Evolutionary conservation across 345 rosid genomes (phyloP), one percentile per base, ranked within the genome.

Genomic region (Alliaria petiolata): DNA sequence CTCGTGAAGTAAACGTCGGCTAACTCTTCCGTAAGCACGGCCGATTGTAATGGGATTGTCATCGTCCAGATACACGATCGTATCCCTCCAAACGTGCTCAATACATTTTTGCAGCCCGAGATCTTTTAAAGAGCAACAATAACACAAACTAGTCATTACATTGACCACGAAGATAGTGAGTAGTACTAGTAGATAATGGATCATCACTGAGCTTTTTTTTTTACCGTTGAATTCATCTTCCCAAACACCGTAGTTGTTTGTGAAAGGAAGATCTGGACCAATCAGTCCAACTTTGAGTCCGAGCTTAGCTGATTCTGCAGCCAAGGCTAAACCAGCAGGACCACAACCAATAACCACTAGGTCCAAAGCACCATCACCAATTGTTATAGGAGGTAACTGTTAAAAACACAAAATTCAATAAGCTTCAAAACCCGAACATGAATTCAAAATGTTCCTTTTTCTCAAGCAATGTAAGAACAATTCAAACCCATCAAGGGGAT

Each of bases 251-350:
- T 91, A 91, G 58, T 95, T 95, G 82, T 91, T 95, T 14, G 97
- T 95, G 26, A 95, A 91, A 68, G 99, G 99, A 78, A 95, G 97
- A 84, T 95, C 97, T 1, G 97, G 96, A 31, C 99, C 97, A 54
- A 95, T 89, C 0, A 95, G 89, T 61, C 97, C 97, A 54, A 95
- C 97, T 11, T 65, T 85, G 6, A 95, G 79, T 14, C 97, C 99
- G 58, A 91, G 67, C 78, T 85, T 89, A 30, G 99, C 90, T 6
- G 97, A 89, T 78, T 95, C 99, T 28, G 96, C 90, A 74, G 99
- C 97, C 59, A 95, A 81, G 70, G 97, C 93, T 63, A 95, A 88
- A 69, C 97, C 99, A 67, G 97, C 99, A 8, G 97, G 99, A 63
- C 99, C 97, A 75, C 97, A 95, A 58, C 99, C 99, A 76, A 95